Evolutionary conservation across 2,329 filamentous ascomycete genomes (phyloP), one percentile per base, ranked within the genome.

Genomic region (Tympanopsis confertula): DNA sequence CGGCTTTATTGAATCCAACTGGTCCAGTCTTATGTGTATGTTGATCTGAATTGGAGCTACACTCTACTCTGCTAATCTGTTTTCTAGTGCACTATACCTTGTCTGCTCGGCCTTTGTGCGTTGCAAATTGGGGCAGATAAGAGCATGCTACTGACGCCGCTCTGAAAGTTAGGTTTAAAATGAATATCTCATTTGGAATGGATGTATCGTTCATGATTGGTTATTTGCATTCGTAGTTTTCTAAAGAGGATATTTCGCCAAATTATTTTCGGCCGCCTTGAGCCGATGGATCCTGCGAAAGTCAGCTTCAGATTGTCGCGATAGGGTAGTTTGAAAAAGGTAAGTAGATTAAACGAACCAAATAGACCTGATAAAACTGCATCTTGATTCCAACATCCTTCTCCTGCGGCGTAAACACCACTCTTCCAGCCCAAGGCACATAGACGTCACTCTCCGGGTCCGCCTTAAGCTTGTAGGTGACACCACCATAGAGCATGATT

Each of bases 331-430:
- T 28, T 10, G 24, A 28, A 28, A 15, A 13, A 33, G n/a, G n/a
- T n/a, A n/a, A n/a, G n/a, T n/a, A n/a, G n/a, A n/a, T n/a, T n/a
- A 36, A 26, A 51, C 56, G 18, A 41, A 59, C 56, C 51, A 59
- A 43, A 42, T 59, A 59, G 41, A 59, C 56, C 44, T 59, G 56
- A 50, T 59, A 59, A 42, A 57, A 59, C 43, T 40, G 49, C 55
- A 59, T 59, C 45, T 50, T 58, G 14, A 53, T 38, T 30, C 35
- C 47, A 30, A 44, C 47, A 1, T 33, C 15, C 15, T 42, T 44
- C 15, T 45, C 45, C 38, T 44, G 40, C 17, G 40, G 37, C 3
- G 45, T 52, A 46, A 59, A 59, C 13, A 55, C 55, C 14, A 54
- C 56, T 29, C 56, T 42, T 33, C 51, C 56, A 19, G 55, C 54